A percentile compares a stretch with the other conserved stretches of the same genome.
Evolutionary conservation across 2,329 filamentous ascomycete genomes (phyloP).

Genomic region (Madurella mycetomatis): DNA sequence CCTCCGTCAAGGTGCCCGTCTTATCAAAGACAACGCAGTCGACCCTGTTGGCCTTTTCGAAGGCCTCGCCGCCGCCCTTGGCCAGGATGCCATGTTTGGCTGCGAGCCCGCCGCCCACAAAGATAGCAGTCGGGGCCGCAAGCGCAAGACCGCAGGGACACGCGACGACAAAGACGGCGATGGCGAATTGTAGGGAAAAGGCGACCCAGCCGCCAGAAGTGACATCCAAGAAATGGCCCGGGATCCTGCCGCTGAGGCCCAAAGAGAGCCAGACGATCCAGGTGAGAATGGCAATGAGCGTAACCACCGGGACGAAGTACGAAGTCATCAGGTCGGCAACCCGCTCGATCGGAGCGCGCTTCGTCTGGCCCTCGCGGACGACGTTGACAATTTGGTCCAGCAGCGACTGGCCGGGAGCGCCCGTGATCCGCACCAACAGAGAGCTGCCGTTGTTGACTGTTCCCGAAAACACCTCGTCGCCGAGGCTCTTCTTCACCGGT

Average conservation of each 20-base stretch:
- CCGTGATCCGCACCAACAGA: conserved; percentile 59
- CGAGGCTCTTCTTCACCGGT: conserved; percentile 57
- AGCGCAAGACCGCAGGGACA: conserved; percentile 81
- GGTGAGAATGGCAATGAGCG: conserved; percentile 62
- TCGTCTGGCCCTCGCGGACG: conserved; percentile 73
- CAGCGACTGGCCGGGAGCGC: conserved; percentile 65
- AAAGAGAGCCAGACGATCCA: conserved; percentile 69
- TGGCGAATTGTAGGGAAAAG: conserved; percentile 77
- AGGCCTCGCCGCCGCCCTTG: conserved; percentile 79
- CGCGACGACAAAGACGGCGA: conserved; percentile 81
- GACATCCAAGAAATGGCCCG: conserved; percentile 50
- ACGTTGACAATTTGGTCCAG: conserved; percentile 74
- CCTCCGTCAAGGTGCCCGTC: conserved; percentile 74
- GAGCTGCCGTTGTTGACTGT: conserved; percentile 68
- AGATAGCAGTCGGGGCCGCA: conserved; percentile 81
- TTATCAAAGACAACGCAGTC: conserved; percentile 85
- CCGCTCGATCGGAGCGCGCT: conserved; percentile 69
- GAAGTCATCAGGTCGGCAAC: conserved; percentile 68
- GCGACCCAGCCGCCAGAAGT: conserved; percentile 61
- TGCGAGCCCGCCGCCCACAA: conserved; percentile 75
- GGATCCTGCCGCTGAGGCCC: conserved; percentile 55
- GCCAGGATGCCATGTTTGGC: conserved; percentile 76
- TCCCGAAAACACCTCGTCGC: conserved; percentile 65
- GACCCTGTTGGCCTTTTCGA: conserved; percentile 75
- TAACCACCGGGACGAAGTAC: conserved; percentile 73